Percentiles rank a stretch among this genome's conserved stretches.
These are phyloP conservation scores for Acrodontium crateriforme DNA, from an alignment of 2,329 filamentous ascomycete species.

Conservation along the genomic window DNA sequence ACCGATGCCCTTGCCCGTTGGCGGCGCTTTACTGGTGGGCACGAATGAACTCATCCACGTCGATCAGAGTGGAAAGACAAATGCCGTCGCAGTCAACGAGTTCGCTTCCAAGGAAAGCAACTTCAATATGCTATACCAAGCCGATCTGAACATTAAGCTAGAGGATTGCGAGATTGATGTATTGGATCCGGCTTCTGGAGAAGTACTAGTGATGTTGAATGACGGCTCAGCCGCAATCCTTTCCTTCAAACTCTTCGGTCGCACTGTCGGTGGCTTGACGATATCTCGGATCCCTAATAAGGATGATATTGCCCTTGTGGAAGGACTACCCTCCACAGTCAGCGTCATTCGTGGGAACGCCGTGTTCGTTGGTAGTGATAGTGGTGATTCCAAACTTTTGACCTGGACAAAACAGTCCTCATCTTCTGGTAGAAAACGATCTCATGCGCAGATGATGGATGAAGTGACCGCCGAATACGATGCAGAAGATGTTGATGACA, in stretches of 20 bases:
- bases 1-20: conserved; percentile 71
- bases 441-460: conserved; percentile 45
- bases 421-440: conserved; percentile 48
- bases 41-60: conserved; percentile 87
- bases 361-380: conserved; percentile 77
- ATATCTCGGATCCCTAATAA: conserved; percentile 51
- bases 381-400: conserved; percentile 65
- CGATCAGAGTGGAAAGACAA: conserved; percentile 87
- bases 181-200: conserved; percentile 61
- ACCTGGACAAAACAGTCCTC: conserved; percentile 60
- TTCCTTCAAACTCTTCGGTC: conserved; percentile 74
- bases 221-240: conserved; percentile 63
- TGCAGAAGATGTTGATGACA: conserved; percentile 45
- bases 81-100: conserved; percentile 81
- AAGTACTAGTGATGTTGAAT: conserved; percentile 69
- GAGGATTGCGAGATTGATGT: conserved; percentile 70
- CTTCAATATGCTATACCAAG: conserved; percentile 78
- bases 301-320: conserved; percentile 49
- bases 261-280: conserved; percentile 78
- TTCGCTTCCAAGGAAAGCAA: conserved; percentile 72
- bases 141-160: conserved; percentile 61
- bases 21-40: conserved; percentile 75
- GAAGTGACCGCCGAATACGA: conserved; percentile 30
- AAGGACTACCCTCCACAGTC: conserved; percentile 52
- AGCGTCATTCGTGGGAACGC: conserved; percentile 52